Conservation (phyloP, 441 rosid genomes). For the Adansonia rubrostipa region DNA sequence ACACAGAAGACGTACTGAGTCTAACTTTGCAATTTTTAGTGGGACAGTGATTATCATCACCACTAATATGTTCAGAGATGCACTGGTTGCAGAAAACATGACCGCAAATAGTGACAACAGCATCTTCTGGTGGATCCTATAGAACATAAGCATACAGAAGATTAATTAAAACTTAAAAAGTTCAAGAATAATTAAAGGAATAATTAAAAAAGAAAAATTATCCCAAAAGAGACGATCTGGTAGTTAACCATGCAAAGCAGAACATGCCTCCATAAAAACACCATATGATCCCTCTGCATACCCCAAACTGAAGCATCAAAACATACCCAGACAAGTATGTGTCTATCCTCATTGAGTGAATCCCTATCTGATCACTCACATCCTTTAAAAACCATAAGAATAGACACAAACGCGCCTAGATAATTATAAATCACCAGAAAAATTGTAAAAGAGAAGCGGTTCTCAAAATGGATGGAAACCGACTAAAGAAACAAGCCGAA, state of each 20-base stretch:
- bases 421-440: constrained; percentile 4
- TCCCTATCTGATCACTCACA: background rate
- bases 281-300: constrained; percentile 13
- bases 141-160: constrained; percentile 24
- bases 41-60: constrained; percentile 78
- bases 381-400: background rate
- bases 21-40: constrained; percentile 57
- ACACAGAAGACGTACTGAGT: constrained; percentile 54
- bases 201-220: constrained; percentile 10
- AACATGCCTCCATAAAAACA: constrained; percentile 14
- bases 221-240: background rate
- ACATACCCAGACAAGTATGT: background rate
- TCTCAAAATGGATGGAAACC: background rate
- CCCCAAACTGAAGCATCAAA: constrained; percentile 2
- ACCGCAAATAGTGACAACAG: constrained; percentile 76
- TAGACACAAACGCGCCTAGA: background rate
- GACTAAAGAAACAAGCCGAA: constrained; percentile 21
- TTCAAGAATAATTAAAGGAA: background rate
- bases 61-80: constrained; percentile 67
- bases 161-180: background rate
- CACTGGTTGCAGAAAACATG: constrained; percentile 95
- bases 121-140: constrained; percentile 96
- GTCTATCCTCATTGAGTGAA: constrained; percentile 1
- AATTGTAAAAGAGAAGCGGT: background rate
- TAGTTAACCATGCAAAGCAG: background rate